Evolutionary conservation across 2,329 filamentous ascomycete species (phyloP).

Genomic region (Diaporthe caulivora): DNA sequence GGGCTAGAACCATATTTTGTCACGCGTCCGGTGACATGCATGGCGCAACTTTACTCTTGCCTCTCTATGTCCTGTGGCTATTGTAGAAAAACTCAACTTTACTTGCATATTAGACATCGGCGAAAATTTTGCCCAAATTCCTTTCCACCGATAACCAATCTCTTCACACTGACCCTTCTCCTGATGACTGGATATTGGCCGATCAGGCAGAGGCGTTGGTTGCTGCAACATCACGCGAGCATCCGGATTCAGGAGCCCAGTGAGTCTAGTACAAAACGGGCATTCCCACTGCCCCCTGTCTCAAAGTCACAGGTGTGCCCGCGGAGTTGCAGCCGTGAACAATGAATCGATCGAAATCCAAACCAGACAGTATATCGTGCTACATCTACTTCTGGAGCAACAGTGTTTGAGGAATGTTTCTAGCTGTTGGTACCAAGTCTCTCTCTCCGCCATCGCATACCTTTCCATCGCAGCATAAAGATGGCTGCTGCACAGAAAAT

Average conservation of each 20-base stretch:
- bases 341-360: background rate
- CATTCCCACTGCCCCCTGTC: conserved; percentile 15
- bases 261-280: background rate
- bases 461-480: background rate
- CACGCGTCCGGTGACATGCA: background rate
- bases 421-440: background rate
- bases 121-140: background rate
- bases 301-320: background rate
- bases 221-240: background rate
- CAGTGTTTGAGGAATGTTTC: background rate
- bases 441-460: background rate
- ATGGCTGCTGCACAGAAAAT: background rate
- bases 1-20: conserved; percentile 4
- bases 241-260: conserved; percentile 1
- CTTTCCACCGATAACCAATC: background rate
- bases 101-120: background rate
- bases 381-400: background rate
- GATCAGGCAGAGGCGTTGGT: too few relatives aligned
- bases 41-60: conserved; percentile 5
- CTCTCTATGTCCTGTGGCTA: background rate
- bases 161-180: background rate
- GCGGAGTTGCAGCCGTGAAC: background rate
- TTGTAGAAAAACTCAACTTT: background rate
- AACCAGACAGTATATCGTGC: background rate
- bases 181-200: background rate